Percentiles rank a stretch among this genome's conserved stretches.
Conservation (phyloP, 1,139 yeast species). For the Kodamaea arcana region DNA sequence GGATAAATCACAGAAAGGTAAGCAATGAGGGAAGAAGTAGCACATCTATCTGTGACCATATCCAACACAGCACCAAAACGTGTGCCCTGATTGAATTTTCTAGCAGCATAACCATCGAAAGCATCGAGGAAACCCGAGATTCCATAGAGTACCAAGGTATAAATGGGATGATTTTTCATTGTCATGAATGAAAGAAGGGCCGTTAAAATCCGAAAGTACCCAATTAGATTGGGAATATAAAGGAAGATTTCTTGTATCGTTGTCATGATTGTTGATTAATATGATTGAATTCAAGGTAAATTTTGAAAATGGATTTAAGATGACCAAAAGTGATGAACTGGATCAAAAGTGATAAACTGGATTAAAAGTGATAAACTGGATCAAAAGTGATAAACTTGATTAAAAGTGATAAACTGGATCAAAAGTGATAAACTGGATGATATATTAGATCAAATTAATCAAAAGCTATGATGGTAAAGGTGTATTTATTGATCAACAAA, state of each 20-base stretch:
- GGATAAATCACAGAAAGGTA: slow-evolving; percentile 83
- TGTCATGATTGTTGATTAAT: slow-evolving; percentile 9
- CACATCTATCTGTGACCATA: slow-evolving; percentile 98
- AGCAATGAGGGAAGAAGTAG: slow-evolving; percentile 87
- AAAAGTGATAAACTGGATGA: too few relatives aligned
- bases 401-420: too few relatives aligned
- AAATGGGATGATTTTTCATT: slow-evolving; percentile 80
- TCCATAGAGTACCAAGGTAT: slow-evolving; percentile 74
- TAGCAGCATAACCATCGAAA: slow-evolving; percentile 93
- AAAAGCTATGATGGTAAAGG: too few relatives aligned
- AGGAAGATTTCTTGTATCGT: slow-evolving; percentile 55
- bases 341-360: too few relatives aligned
- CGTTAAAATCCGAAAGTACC: slow-evolving; percentile 76
- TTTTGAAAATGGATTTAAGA: too few relatives aligned
- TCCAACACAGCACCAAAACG: slow-evolving; percentile 94
- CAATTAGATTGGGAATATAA: slow-evolving; percentile 88
- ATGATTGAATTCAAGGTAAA: too few relatives aligned
- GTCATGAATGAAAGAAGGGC: slow-evolving; percentile 74
- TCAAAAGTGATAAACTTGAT: too few relatives aligned
- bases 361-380: too few relatives aligned
- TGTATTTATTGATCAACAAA: too few relatives aligned
- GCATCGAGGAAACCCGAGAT: slow-evolving; percentile 93
- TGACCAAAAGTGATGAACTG: too few relatives aligned
- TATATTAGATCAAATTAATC: too few relatives aligned
- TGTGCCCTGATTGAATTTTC: slow-evolving; percentile 84